A percentile compares a stretch with the other conserved stretches of the same genome.
Evolutionary conservation across 257 asterid species (phyloP).

Genomic region (Scutellaria baicalensis): DNA sequence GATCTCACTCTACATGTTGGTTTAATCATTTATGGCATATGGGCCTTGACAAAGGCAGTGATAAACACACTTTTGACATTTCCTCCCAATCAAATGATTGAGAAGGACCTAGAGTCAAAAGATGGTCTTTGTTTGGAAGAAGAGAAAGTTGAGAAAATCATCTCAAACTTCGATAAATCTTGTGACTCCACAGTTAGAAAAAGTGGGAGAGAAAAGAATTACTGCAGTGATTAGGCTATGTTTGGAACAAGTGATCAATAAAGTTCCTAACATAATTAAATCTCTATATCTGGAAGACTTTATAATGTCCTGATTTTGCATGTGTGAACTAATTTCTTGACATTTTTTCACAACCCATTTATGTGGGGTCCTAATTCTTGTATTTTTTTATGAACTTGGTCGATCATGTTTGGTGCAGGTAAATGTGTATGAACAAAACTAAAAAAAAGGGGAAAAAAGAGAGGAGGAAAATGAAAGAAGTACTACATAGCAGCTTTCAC

Average conservation of each 20-base stretch:
- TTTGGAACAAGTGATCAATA: conserved; percentile 2
- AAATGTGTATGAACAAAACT: conserved; percentile 17
- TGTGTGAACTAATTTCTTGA: conserved; percentile 1
- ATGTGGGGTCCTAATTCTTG: background rate
- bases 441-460: background rate
- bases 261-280: conserved; percentile 3
- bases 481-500: conserved; percentile 21
- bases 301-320: background rate
- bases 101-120: conserved; percentile 5
- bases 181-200: conserved; percentile 5
- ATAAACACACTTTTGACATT: background rate
- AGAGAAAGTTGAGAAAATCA: conserved; percentile 14
- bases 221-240: background rate
- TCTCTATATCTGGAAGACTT: too few relatives aligned
- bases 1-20: background rate
- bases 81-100: background rate
- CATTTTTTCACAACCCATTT: background rate
- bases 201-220: background rate
- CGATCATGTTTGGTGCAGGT: conserved; percentile 22
- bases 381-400: conserved; percentile 2
- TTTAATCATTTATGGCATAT: background rate
- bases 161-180: background rate
- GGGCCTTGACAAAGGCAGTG: background rate
- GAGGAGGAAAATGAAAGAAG: conserved; percentile 1
- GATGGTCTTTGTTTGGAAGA: conserved; percentile 18